A percentile compares a stretch with the other conserved stretches of the same genome.
These are phyloP conservation scores for Ophiostoma ulmi DNA, from an alignment of 2,329 filamentous ascomycete species.

Conservation along the genomic window DNA sequence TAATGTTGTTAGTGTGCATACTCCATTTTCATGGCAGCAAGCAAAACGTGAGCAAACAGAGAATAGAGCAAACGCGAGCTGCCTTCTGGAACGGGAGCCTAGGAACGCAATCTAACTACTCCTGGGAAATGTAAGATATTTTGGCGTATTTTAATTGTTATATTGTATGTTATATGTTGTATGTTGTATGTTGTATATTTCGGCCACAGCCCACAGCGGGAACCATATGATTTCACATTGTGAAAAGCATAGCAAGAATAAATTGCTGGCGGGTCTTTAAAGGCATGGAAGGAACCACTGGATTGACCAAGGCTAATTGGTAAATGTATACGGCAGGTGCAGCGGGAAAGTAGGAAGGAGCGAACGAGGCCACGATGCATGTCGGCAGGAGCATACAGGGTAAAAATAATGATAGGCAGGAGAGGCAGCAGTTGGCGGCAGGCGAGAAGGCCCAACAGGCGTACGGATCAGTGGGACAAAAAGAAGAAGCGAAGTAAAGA, in stretches of 20 bases:
- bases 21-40: not conserved
- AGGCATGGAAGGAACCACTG: conserved; percentile 16
- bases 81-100: conserved; percentile 19
- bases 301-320: not conserved
- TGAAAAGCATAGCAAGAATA: not conserved
- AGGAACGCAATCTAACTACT: conserved; percentile 20
- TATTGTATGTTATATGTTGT: not conserved
- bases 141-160: not conserved
- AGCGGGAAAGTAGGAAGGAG: not conserved
- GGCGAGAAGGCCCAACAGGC: not conserved
- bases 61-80: not conserved
- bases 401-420: conserved; percentile 16
- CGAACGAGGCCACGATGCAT: not conserved
- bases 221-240: not conserved
- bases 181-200: not conserved
- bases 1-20: conserved; percentile 14
- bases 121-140: not conserved
- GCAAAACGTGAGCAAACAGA: not conserved
- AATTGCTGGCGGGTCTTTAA: conserved; percentile 5
- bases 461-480: not conserved
- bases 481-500: not conserved
- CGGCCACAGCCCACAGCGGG: not conserved
- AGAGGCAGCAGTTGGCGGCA: not conserved
- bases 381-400: conserved; percentile 9
- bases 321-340: not conserved